Evolutionary conservation across 805 yeast genomes (phyloP).

Genomic region (Yarrowia alimentaria): DNA sequence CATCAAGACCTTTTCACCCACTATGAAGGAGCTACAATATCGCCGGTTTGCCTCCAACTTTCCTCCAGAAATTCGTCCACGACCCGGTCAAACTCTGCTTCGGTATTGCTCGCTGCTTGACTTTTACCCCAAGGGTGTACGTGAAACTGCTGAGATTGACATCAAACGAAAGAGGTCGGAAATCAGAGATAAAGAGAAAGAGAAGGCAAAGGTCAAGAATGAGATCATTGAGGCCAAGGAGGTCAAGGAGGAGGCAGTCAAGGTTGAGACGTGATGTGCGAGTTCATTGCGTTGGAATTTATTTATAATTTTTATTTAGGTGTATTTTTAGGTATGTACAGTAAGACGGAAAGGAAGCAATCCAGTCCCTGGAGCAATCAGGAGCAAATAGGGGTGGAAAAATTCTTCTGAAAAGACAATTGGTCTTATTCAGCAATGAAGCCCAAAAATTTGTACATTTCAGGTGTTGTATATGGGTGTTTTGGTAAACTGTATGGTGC

Average conservation of each 20-base stretch:
- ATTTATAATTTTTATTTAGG: too few relatives aligned
- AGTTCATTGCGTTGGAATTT: too few relatives aligned
- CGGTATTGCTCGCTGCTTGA: neutral
- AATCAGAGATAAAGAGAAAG: neutral
- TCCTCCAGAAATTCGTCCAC: constrained; percentile 4
- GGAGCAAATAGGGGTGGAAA: too few relatives aligned
- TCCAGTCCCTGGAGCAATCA: too few relatives aligned
- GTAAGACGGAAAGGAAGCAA: too few relatives aligned
- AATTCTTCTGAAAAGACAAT: too few relatives aligned
- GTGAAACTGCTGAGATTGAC: neutral
- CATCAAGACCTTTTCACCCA: constrained; percentile 2
- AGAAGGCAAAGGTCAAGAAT: neutral
- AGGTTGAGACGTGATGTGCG: too few relatives aligned
- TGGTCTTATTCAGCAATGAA: too few relatives aligned
- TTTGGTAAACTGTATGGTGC: too few relatives aligned
- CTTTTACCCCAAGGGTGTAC: constrained; percentile 7
- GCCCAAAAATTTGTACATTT: too few relatives aligned
- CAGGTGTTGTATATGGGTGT: too few relatives aligned
- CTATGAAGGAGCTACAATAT: constrained; percentile 9
- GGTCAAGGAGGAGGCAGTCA: neutral
- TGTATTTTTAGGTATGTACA: too few relatives aligned
- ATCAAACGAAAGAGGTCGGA: constrained; percentile 3
- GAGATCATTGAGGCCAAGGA: neutral
- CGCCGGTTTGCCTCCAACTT: constrained; percentile 8
- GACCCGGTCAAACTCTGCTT: neutral